Evolutionary conservation across 345 rosid genomes (phyloP), one percentile per base, ranked within the genome.

Genomic region (Populus tremula): DNA sequence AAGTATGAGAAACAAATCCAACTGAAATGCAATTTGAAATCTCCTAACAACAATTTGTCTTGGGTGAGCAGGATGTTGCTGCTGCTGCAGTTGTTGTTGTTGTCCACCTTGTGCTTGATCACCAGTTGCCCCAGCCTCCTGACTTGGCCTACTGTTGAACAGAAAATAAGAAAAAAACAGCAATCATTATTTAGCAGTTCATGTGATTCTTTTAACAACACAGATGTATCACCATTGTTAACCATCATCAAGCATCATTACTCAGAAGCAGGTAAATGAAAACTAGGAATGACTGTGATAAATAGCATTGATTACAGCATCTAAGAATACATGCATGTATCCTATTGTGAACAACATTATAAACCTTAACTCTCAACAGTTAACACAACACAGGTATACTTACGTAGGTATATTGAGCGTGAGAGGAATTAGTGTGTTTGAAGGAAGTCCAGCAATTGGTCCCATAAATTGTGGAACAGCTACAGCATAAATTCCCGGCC

Each of bases 401-500:
- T 87, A 96, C 99, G 90, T 92, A 53, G 99, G 98, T 73, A 94
- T 68, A 67, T 85, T 90, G 82, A 88, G 94, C 29, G 98, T 90
- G 53, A 96, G 99, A 61, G 99, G 98, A 84, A 96, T 87, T 73
- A 94, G 97, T 23, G 89, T 84, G 77, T 86, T 88, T 9, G 98
- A 83, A 6, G 92, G 91, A 77, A 92, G 77, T 83, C 93, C 98
- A 78, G 90, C 71, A 69, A 86, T 20, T 67, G 89, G 85, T 45
- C 93, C 90, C 84, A 83, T 84, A 79, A 73, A 86, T 13, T 94
- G 93, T 25, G 85, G 84, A 64, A 87, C 89, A 75, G 94, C 92
- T 70, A 96, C 92, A 0, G 99, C 99, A 63, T 96, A 96, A 41
- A 96, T 82, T 50, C 99, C 97, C 20, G 97, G 91, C 54, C 95